Conservation (phyloP, 2,329 filamentous ascomycete genomes). For the Seiridium cupressi region DNA sequence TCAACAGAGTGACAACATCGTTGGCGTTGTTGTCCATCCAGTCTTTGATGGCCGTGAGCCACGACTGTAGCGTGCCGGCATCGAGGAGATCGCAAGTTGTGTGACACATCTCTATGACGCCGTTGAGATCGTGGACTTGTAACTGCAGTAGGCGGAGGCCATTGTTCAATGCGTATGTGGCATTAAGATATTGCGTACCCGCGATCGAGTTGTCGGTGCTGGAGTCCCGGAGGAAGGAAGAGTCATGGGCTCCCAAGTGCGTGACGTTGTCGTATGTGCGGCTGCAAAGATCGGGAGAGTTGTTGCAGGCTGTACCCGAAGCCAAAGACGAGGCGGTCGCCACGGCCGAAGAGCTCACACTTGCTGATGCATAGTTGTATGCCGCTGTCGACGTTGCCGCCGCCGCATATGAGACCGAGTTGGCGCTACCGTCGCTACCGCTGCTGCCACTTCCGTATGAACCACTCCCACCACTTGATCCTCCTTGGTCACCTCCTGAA, state of each 20-base stretch:
- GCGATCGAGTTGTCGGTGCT: constrained; percentile 60
- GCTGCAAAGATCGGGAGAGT: constrained; percentile 71
- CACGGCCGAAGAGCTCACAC: constrained; percentile 9
- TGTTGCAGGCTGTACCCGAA: constrained; percentile 66
- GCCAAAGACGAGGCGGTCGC: constrained; percentile 12
- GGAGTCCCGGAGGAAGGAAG: constrained; percentile 66
- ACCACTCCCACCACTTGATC: not conserved
- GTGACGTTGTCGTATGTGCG: constrained; percentile 74
- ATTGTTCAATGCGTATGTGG: constrained; percentile 66
- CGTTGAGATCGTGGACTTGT: constrained; percentile 65
- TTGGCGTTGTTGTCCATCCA: constrained; percentile 71
- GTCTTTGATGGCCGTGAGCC: constrained; percentile 60
- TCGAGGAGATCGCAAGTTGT: constrained; percentile 66
- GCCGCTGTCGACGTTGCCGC: constrained; percentile 7
- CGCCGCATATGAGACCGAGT: not conserved
- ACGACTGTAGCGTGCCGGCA: constrained; percentile 62
- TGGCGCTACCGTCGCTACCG: not conserved
- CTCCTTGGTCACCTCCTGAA: constrained; percentile 2
- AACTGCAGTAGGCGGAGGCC: constrained; percentile 70
- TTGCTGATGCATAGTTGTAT: constrained; percentile 15
- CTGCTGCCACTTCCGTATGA: constrained; percentile 1
- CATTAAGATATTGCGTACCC: constrained; percentile 74
- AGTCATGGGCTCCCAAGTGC: constrained; percentile 72
- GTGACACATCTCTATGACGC: constrained; percentile 68
- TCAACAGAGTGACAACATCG: constrained; percentile 72